Base-by-base conservation (phyloP, 176 grass and related monocot species). In the Eragrostis curvula region DNA sequence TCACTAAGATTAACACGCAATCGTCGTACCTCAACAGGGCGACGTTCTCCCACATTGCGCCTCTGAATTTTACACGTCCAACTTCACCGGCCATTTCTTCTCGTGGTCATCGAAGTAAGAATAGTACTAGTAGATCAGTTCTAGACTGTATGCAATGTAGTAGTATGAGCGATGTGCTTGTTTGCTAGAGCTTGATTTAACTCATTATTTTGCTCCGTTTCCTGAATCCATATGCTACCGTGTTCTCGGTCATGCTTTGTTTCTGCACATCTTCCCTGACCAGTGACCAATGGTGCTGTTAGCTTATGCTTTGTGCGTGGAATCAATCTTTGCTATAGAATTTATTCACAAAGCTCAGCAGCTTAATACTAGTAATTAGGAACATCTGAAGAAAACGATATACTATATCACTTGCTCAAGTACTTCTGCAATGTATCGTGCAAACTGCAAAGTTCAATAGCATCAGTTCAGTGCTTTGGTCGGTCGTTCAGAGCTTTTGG, bases 21-120 rank as follows among this genome's bases (percentile, higher is more conserved):
- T 4, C 32, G 32, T 36, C 32, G 32, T 4, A 36, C 32, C 32
- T 36, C 32, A 36, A 36, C 32, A 36, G 32, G 32, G 32, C 32
- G 32, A 36, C 32, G 32, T 36, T 36, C 32, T 36, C 32, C 32
- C 32, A 36, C 32, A 36, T 36, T 36, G 32, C 32, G 32, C 32
- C 32, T 36, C 32, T 36, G 32, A 36, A 36, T 36, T 36, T 36
- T 36, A 36, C 32, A 36, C 83, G 42, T 90, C 84, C 75, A 89
- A 84, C 20, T 36, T 79, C 23, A 68, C 75, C 58, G 46, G 74
- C 24, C 74, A 82, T 7, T 83, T 82, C 79, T 89, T 85, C 79
- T 90, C 88, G 12, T 89, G 79, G 87, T 72, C 83, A 17, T 50
- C 66, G 3, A 81, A 82, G 29, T 78, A 50, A 43, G 57, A 59